Conservation (phyloP, 2,329 filamentous ascomycete species). For the Sporothrix humicola region DNA sequence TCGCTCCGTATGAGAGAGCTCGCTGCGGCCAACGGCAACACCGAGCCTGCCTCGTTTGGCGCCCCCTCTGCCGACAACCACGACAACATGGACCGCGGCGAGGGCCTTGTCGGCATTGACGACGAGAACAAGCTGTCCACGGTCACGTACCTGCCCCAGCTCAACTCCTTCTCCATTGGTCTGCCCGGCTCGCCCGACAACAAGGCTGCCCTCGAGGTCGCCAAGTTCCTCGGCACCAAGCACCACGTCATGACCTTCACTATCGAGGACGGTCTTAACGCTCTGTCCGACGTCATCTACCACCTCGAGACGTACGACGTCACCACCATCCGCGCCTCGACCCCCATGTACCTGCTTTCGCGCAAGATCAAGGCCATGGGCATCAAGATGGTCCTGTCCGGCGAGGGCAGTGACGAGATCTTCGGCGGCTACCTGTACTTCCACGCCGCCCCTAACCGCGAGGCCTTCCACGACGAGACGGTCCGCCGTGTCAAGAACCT, state of each 20-base stretch:
- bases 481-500: slow-evolving; percentile 95
- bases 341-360: slow-evolving; percentile 96
- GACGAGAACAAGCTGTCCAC: slow-evolving; percentile 89
- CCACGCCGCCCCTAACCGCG: slow-evolving; percentile 88
- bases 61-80: slow-evolving; percentile 45
- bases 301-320: slow-evolving; percentile 98
- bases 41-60: slow-evolving; percentile 54
- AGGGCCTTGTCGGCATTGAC: slow-evolving; percentile 90
- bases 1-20: slow-evolving; percentile 76
- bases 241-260: slow-evolving; percentile 99
- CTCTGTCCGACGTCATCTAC: slow-evolving; percentile 95
- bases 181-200: slow-evolving; percentile 92
- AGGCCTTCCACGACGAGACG: slow-evolving; percentile 94
- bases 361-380: slow-evolving; percentile 99
- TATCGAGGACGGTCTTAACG: slow-evolving; percentile 94
- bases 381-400: slow-evolving; percentile 98
- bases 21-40: slow-evolving; percentile 57
- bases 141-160: slow-evolving; percentile 86
- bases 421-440: slow-evolving; percentile 99
- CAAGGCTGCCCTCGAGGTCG: slow-evolving; percentile 88
- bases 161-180: slow-evolving; percentile 99
- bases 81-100: slow-evolving; percentile 64
- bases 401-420: slow-evolving; percentile 97
- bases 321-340: slow-evolving; percentile 96
- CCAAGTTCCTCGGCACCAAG: slow-evolving; percentile 95